These are phyloP conservation scores for Ganoderma resinaceum DNA, from an alignment of 1,284 basidiomycete species.

Conservation along the genomic window DNA sequence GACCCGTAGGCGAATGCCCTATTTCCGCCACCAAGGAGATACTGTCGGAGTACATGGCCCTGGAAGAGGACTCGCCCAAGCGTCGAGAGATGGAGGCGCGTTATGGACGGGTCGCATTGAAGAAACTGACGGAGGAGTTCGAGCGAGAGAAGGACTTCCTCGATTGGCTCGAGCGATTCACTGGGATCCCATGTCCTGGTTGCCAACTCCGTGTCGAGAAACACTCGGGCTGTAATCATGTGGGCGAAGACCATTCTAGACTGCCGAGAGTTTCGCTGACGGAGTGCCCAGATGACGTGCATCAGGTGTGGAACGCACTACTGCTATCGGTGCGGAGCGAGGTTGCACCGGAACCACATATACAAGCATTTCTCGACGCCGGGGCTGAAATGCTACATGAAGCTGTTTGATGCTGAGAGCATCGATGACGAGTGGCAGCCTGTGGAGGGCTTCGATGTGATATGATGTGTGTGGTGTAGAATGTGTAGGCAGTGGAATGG, in stretches of 20 bases:
- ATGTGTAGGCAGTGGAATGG: conserved; percentile 1
- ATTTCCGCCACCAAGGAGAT: conserved; percentile 67
- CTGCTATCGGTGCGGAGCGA: conserved; percentile 77
- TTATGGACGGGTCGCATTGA: conserved; percentile 66
- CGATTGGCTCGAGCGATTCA: conserved; percentile 66
- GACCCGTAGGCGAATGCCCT: conserved; percentile 69
- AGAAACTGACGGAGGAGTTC: conserved; percentile 61
- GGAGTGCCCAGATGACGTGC: conserved; percentile 70
- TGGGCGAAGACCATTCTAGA: conserved; percentile 44
- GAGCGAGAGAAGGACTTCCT: conserved; percentile 73
- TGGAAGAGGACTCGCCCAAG: conserved; percentile 54
- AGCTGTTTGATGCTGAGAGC: conserved; percentile 65
- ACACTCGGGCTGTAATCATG: conserved; percentile 78
- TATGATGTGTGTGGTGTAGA: conserved; percentile 23
- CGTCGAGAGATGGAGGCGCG: conserved; percentile 61
- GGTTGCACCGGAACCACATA: conserved; percentile 58
- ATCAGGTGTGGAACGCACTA: conserved; percentile 73
- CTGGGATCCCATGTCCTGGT: conserved; percentile 69
- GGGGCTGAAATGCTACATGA: conserved; percentile 63
- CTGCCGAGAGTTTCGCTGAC: conserved; percentile 7
- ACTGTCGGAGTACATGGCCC: conserved; percentile 66
- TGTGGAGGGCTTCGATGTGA: conserved; percentile 51
- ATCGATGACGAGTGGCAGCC: conserved; percentile 61
- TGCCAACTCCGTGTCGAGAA: conserved; percentile 79
- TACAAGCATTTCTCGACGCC: conserved; percentile 74